A percentile compares a stretch with the other conserved stretches of the same genome.
Conservation (phyloP, 2,329 filamentous ascomycete genomes). For the Cladophialophora immunda region DNA sequence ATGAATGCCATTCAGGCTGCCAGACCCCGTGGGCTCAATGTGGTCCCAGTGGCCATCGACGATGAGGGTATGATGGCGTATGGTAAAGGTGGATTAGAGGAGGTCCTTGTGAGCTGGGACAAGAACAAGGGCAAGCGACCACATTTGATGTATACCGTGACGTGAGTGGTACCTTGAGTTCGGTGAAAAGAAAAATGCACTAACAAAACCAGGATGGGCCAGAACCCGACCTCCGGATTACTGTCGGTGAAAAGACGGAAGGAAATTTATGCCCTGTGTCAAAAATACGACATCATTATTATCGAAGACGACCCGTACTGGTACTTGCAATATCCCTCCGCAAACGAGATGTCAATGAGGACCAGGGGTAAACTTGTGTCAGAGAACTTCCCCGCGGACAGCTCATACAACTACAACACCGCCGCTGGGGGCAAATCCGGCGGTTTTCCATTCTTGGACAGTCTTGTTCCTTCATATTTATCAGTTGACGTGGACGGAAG, state of each 20-base stretch:
- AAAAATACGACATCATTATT: constrained; percentile 87
- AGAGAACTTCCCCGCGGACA: constrained; percentile 46
- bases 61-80: constrained; percentile 78
- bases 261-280: constrained; percentile 81
- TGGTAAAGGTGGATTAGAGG: constrained; percentile 76
- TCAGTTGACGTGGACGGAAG: constrained; percentile 84
- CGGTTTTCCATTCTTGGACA: constrained; percentile 82
- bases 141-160: constrained; percentile 88
- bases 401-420: constrained; percentile 48
- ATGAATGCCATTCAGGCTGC: constrained; percentile 76
- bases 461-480: constrained; percentile 82
- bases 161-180: constrained; percentile 63
- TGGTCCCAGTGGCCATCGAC: constrained; percentile 79
- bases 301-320: constrained; percentile 96
- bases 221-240: constrained; percentile 84
- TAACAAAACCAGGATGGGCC: constrained; percentile 70
- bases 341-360: constrained; percentile 55
- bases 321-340: constrained; percentile 88
- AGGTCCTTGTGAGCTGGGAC: constrained; percentile 87
- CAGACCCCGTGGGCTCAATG: constrained; percentile 73
- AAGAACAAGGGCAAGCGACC: constrained; percentile 75
- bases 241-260: constrained; percentile 76
- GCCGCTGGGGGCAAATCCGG: constrained; percentile 59
- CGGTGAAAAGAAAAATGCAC: background rate
- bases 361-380: constrained; percentile 43